A percentile compares a stretch with the other conserved stretches of the same genome.
phyloP scores from a whole-genome alignment of 2,329 filamentous ascomycete genomes.

The Bipolaris bicolor region DNA sequence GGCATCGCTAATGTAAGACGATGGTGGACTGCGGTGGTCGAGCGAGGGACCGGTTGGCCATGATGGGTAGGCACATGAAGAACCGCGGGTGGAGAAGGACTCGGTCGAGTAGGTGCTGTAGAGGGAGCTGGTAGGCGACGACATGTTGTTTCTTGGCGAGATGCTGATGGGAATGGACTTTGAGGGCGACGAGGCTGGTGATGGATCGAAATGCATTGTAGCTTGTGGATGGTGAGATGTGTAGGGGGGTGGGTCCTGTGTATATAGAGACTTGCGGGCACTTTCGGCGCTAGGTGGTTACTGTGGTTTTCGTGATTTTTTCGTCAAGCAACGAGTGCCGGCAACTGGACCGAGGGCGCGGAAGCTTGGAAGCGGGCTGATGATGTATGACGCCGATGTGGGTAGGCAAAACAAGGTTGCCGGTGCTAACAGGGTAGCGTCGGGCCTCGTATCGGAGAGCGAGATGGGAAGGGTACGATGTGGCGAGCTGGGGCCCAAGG shows the following conservation, averaged over 20 bases:
- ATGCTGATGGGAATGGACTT: conserved; percentile 49
- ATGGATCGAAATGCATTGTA: conserved; percentile 45
- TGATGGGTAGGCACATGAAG: conserved; percentile 50
- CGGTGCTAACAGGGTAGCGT: conserved; percentile 24
- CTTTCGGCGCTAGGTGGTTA: conserved; percentile 28
- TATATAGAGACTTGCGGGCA: conserved; percentile 36
- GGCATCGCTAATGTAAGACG: conserved; percentile 51
- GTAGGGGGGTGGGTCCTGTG: conserved; percentile 32
- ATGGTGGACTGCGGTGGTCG: conserved; percentile 45
- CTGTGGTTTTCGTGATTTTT: conserved; percentile 17
- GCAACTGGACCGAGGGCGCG: conserved; percentile 38
- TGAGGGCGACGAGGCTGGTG: conserved; percentile 46
- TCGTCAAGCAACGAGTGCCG: conserved; percentile 25
- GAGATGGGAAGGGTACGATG: conserved; percentile 12
- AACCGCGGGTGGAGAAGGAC: conserved; percentile 38
- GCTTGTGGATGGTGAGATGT: conserved; percentile 22
- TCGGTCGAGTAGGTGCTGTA: conserved; percentile 45
- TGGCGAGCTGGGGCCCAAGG: conserved; percentile 17
- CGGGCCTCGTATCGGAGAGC: conserved; percentile 18
- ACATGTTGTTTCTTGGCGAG: conserved; percentile 43
- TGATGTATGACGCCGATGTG: conserved; percentile 37
- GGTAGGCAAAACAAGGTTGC: conserved; percentile 25
- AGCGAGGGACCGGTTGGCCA: conserved; percentile 50
- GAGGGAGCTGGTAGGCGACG: conserved; percentile 45
- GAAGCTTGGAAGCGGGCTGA: conserved; percentile 23